These are phyloP conservation scores for Carallia pectinifolia DNA, from an alignment of 345 rosid species.

Conservation along the genomic window DNA sequence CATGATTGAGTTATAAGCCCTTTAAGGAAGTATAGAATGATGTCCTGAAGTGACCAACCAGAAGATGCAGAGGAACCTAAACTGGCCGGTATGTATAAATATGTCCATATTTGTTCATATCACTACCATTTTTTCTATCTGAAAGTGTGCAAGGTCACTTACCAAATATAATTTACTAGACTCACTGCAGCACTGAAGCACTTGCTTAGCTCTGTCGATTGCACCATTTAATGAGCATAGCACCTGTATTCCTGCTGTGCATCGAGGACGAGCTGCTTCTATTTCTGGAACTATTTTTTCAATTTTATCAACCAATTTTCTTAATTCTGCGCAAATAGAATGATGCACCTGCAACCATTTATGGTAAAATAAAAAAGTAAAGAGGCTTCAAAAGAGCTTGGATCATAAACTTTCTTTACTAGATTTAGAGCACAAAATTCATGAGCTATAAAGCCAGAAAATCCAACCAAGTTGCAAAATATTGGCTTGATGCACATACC, in stretches of 20 bases:
- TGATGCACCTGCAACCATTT: slow-evolving; percentile 59
- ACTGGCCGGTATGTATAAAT: background rate
- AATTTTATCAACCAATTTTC: slow-evolving; percentile 42
- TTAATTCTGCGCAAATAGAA: slow-evolving; percentile 57
- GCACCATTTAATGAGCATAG: slow-evolving; percentile 49
- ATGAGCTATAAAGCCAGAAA: background rate
- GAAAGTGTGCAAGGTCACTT: slow-evolving; percentile 8
- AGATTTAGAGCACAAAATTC: too few relatives aligned
- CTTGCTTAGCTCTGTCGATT: slow-evolving; percentile 53
- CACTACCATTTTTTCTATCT: background rate
- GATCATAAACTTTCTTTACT: background rate
- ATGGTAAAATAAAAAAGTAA: background rate
- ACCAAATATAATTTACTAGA: slow-evolving; percentile 91
- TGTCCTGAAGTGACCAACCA: background rate
- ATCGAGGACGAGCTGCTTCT: slow-evolving; percentile 77
- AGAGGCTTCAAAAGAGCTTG: background rate
- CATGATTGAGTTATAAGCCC: too few relatives aligned
- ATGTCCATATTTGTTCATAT: background rate
- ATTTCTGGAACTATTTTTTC: slow-evolving; percentile 57
- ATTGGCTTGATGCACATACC: slow-evolving; percentile 34
- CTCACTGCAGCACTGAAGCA: slow-evolving; percentile 69
- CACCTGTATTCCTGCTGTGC: slow-evolving; percentile 56
- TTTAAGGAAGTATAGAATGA: too few relatives aligned
- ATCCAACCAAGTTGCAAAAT: background rate
- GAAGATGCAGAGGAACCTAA: background rate